phyloP scores from a whole-genome alignment of 306 rosid genomes.

The Rubus idaeus region DNA sequence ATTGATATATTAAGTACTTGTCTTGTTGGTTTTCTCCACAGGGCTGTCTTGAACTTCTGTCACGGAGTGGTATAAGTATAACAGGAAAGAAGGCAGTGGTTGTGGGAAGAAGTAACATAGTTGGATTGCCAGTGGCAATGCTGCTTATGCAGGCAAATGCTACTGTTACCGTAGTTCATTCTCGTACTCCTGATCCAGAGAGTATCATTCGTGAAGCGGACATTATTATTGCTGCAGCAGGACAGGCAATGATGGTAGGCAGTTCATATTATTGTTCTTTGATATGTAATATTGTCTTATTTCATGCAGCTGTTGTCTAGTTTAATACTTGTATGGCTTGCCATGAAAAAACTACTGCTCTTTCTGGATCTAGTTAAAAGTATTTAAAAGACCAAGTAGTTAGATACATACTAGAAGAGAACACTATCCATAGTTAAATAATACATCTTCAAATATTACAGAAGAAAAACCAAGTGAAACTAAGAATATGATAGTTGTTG shows the following conservation, averaged over 20 bases:
- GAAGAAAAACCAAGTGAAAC: constrained; percentile 2
- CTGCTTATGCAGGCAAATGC: constrained; percentile 89
- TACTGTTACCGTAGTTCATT: constrained; percentile 76
- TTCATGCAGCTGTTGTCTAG: background rate
- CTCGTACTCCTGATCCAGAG: constrained; percentile 65
- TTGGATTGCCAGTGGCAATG: constrained; percentile 83
- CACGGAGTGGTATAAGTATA: constrained; percentile 66
- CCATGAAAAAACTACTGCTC: background rate
- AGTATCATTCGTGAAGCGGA: constrained; percentile 71
- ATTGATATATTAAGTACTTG: background rate
- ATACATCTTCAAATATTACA: background rate
- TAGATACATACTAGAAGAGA: background rate
- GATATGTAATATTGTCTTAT: background rate
- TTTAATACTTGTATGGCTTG: constrained; percentile 3
- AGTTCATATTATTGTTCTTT: constrained; percentile 10
- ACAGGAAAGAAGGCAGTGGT: constrained; percentile 87
- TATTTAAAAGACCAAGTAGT: background rate
- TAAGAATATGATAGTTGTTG: background rate
- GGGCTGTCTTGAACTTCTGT: constrained; percentile 88
- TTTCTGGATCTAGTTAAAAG: background rate
- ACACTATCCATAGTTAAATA: background rate
- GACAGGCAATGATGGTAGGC: constrained; percentile 80
- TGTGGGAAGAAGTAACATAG: constrained; percentile 95
- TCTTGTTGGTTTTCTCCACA: constrained; percentile 24
- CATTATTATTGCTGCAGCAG: constrained; percentile 91